A percentile compares a stretch with the other conserved stretches of the same genome.
phyloP scores from a whole-genome alignment of 176 grass and related monocot species.

The Phyllostachys edulis region DNA sequence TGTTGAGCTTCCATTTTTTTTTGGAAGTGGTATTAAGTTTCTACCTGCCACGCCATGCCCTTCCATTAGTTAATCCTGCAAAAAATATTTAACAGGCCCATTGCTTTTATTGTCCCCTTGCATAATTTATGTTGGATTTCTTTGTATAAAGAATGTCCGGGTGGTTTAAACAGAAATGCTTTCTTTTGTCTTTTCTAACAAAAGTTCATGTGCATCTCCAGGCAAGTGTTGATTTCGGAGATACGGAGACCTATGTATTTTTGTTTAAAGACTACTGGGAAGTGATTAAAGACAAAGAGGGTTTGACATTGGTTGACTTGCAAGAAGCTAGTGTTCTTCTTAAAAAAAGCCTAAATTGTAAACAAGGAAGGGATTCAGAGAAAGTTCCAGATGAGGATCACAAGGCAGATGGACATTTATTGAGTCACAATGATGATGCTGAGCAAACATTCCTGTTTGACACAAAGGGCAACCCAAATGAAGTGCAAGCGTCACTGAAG shows the following conservation, averaged over 20 bases:
- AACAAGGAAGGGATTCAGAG: slow-evolving; percentile 43
- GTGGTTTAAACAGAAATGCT: slow-evolving; percentile 24
- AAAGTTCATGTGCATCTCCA: slow-evolving; percentile 40
- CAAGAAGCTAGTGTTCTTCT: slow-evolving; percentile 50
- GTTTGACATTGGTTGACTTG: slow-evolving; percentile 55
- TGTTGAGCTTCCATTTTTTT: slow-evolving; percentile 15
- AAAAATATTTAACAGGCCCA: not conserved
- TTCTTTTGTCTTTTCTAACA: slow-evolving; percentile 22
- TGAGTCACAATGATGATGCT: slow-evolving; percentile 30
- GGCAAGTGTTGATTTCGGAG: slow-evolving; percentile 42
- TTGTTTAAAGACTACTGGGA: slow-evolving; percentile 93
- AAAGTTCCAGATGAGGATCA: slow-evolving; percentile 20
- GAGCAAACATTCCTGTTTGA: slow-evolving; percentile 29
- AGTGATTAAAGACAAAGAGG: slow-evolving; percentile 60
- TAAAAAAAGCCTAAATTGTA: slow-evolving; percentile 43
- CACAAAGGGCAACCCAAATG: slow-evolving; percentile 35
- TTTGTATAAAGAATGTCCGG: not conserved
- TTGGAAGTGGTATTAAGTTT: not conserved
- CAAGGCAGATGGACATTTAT: slow-evolving; percentile 28
- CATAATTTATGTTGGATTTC: slow-evolving; percentile 30
- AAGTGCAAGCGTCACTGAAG: slow-evolving; percentile 45
- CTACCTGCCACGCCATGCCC: not conserved
- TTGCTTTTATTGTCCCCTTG: not conserved
- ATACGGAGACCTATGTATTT: slow-evolving; percentile 36
- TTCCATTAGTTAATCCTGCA: not conserved